Evolutionary conservation across 129 eudicot species (phyloP).

Genomic region (Flaveria ramosissima): DNA sequence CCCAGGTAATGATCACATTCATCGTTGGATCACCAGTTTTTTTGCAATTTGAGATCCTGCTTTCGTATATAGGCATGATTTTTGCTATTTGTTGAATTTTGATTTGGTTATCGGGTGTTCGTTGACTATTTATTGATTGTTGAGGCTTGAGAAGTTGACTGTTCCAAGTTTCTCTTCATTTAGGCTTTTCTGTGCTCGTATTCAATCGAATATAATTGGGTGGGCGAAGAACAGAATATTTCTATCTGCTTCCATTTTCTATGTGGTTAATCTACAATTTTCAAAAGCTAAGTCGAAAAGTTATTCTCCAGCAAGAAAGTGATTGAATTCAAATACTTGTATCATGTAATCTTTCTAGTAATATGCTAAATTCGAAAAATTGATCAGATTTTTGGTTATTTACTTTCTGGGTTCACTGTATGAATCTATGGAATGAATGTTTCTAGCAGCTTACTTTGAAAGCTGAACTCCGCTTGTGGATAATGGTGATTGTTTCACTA

Average conservation of each 20-base stretch:
- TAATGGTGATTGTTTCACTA: slow-evolving; percentile 13
- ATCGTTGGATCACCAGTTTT: neutral
- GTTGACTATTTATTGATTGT: slow-evolving; percentile 6
- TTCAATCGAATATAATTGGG: slow-evolving; percentile 6
- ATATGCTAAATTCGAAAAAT: neutral
- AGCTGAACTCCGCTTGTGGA: slow-evolving; percentile 3
- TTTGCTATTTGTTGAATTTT: neutral
- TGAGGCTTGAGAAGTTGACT: neutral
- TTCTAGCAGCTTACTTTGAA: slow-evolving; percentile 17
- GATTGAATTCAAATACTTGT: neutral
- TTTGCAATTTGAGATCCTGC: neutral
- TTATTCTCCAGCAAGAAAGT: neutral
- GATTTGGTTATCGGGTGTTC: neutral
- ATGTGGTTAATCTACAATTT: neutral
- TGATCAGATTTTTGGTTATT: too few relatives aligned
- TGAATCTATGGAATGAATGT: slow-evolving; percentile 19
- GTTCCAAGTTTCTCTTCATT: neutral
- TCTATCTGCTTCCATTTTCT: too few relatives aligned
- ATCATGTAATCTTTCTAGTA: neutral
- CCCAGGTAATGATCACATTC: slow-evolving; percentile 15
- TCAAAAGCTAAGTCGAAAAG: neutral
- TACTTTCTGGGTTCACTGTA: neutral
- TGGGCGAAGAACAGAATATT: neutral
- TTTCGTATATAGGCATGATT: neutral
- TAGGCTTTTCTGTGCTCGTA: slow-evolving; percentile 8